A percentile compares a stretch with the other conserved stretches of the same genome.
Evolutionary conservation across 805 yeast species (phyloP).

Genomic region (Phaffomyces opuntiae): DNA sequence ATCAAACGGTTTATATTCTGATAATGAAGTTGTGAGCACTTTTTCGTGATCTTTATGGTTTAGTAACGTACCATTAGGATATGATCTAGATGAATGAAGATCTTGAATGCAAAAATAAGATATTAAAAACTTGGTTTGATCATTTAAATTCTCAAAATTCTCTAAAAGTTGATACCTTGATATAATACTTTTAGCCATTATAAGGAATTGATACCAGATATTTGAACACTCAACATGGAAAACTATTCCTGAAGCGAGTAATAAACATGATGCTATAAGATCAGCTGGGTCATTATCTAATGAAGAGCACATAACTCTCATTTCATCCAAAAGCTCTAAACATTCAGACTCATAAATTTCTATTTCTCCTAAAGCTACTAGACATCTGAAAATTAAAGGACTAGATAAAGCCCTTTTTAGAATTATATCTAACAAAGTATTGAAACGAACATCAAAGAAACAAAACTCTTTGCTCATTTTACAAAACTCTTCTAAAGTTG

Average conservation of each 20-base stretch:
- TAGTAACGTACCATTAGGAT: not conserved
- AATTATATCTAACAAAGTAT: not conserved
- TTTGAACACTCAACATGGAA: not conserved
- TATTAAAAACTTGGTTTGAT: not conserved
- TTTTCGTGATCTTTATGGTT: not conserved
- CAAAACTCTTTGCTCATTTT: not conserved
- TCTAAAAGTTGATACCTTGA: not conserved
- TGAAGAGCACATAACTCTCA: not conserved
- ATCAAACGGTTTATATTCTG: constrained; percentile 1
- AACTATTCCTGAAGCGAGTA: not conserved
- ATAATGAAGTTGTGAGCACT: not conserved
- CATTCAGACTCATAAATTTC: not conserved
- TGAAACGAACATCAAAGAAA: constrained; percentile 2
- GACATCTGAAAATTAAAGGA: not conserved
- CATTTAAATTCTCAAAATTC: not conserved
- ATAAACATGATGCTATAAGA: not conserved
- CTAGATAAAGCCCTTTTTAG: not conserved
- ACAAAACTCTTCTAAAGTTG: not conserved
- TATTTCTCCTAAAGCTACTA: not conserved
- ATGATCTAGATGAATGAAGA: not conserved
- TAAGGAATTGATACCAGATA: constrained; percentile 1
- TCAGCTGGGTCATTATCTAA: not conserved
- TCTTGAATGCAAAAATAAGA: not conserved
- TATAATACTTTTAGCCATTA: not conserved
- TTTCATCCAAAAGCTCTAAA: not conserved